phyloP scores from a whole-genome alignment of 2,329 filamentous ascomycete genomes.

The Neurospora sp. region DNA sequence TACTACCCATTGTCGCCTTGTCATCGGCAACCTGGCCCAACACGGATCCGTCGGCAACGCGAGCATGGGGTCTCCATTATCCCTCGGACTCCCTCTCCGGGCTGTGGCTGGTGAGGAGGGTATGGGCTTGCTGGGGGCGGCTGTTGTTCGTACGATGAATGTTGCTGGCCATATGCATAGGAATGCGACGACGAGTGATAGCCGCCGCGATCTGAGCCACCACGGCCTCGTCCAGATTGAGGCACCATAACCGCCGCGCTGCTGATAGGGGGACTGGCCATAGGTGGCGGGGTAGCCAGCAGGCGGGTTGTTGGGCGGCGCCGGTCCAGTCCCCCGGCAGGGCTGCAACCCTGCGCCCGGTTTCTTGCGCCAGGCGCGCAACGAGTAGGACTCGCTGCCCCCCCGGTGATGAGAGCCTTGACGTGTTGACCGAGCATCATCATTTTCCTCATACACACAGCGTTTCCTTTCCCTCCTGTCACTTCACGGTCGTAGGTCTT shows the following conservation, averaged over 20 bases:
- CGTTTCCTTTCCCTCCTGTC: too few species aligned
- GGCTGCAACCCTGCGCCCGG: too few species aligned
- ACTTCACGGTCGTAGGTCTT: too few species aligned
- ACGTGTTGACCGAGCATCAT: too few species aligned
- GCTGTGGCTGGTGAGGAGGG: conserved; percentile 25
- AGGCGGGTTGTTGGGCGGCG: conserved; percentile 21
- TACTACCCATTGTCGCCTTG: not conserved
- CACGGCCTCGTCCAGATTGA: too few species aligned
- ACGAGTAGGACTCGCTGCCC: too few species aligned
- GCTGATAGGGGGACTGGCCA: conserved; percentile 26
- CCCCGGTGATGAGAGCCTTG: too few species aligned
- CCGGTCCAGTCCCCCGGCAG: conserved; percentile 15
- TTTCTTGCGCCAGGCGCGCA: too few species aligned
- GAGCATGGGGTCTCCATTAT: not conserved
- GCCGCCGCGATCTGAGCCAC: conserved; percentile 26
- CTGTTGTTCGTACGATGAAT: conserved; percentile 21
- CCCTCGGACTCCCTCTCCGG: conserved; percentile 8
- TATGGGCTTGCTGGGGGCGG: conserved; percentile 16
- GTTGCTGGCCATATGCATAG: conserved; percentile 34
- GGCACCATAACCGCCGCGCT: conserved; percentile 28
- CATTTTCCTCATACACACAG: too few species aligned
- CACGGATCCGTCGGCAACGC: not conserved
- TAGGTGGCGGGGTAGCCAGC: conserved; percentile 29
- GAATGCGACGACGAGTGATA: conserved; percentile 30
- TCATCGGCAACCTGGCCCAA: not conserved